Conservation (phyloP, 2,329 filamentous ascomycete species). For the Acephala macrosclerotiorum region DNA sequence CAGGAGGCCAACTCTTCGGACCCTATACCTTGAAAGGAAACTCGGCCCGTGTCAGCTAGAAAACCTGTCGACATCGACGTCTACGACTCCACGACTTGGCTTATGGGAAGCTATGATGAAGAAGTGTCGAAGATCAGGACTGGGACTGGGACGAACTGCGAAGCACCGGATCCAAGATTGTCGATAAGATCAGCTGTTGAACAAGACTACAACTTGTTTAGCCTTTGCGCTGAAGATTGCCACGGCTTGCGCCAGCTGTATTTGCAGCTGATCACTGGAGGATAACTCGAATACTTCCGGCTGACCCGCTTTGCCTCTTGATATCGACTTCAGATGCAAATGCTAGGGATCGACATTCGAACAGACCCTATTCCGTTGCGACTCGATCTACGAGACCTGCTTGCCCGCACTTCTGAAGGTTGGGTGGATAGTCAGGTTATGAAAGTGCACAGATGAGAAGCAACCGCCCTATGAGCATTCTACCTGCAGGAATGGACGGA, state of each 20-base stretch:
- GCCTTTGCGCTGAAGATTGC: constrained; percentile 12
- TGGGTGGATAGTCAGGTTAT: constrained; percentile 31
- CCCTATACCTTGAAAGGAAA: constrained; percentile 16
- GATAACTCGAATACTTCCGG: constrained; percentile 12
- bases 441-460: constrained; percentile 37
- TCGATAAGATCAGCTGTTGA: constrained; percentile 13
- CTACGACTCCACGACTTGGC: constrained; percentile 16
- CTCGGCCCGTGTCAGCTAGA: constrained; percentile 21
- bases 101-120: constrained; percentile 40
- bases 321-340: constrained; percentile 17
- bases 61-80: constrained; percentile 15
- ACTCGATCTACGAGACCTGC: constrained; percentile 13
- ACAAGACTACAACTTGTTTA: neutral
- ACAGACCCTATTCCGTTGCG: constrained; percentile 9
- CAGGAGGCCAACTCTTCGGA: constrained; percentile 16
- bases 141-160: constrained; percentile 41
- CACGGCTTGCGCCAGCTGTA: constrained; percentile 23
- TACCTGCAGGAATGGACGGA: constrained; percentile 55
- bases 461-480: constrained; percentile 48
- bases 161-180: constrained; percentile 21
- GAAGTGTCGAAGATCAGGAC: constrained; percentile 37
- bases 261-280: constrained; percentile 11
- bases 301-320: constrained; percentile 6
- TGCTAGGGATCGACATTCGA: constrained; percentile 1
- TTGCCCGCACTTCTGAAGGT: constrained; percentile 14